Evolutionary conservation across 108 stramenopile genomes (phyloP), one percentile per base, ranked within the genome.

Genomic region (Skeletonema grethae): DNA sequence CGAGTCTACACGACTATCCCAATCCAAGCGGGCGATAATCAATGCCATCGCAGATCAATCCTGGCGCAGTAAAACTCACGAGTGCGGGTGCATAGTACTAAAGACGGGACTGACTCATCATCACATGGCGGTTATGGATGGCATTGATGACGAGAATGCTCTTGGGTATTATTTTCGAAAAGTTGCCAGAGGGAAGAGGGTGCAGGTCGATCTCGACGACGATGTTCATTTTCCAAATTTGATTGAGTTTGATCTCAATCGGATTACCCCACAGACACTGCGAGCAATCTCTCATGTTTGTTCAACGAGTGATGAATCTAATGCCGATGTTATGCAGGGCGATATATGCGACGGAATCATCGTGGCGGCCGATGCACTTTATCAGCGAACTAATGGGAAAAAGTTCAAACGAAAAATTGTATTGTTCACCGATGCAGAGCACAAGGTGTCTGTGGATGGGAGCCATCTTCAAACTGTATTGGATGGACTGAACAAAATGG

Each of bases 351-450:
- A 89, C 69, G 92, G 88, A 9, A 62, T 96, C 29, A 74, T 92
- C 12, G 58, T 93, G 0, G 95, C 95, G 2, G 91, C 92, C 8
- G 90, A 92, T 66, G 72, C 88, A 12, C 41, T 96, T 6, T 75
- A 88, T 64, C 73, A 81, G 7, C 63, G 81, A 24, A 95, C 91
- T 5, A 4, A 38, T 5, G 79, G 82, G 10, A 90, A 90, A 39
- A 86, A 84, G 34, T 83, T 65, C 57, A 71, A 73, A 48, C 72
- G 92, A 31, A 69, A 66, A 12, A 92, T 96, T 57, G 71, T 93
- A 13, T 28, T 96, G 25, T 68, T 93, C 29, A 96, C 95, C 2
- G 95, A 96, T 85, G 92, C 90, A 8, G 88, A 86, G 41, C 85
- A 88, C 73, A 67, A 84, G 61, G 73, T 94, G 46, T 38, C 79